Evolutionary conservation across 164 flowering plant genomes (phyloP).

Genomic region (Nymphaea thermarum): DNA sequence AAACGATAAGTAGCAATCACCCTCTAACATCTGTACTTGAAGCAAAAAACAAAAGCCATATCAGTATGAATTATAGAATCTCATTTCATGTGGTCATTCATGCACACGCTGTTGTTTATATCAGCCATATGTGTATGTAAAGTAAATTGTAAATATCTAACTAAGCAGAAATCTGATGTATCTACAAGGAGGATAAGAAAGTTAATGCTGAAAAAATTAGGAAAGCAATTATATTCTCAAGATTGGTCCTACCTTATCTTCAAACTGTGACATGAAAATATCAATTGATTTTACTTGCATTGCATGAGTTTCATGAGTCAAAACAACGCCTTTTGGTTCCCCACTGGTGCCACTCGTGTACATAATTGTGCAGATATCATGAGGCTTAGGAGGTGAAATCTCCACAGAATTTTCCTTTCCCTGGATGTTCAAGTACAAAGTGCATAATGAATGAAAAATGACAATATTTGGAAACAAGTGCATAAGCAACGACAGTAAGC

Average conservation of each 20-base stretch:
- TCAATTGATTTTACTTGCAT: constrained; percentile 47
- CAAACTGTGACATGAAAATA: constrained; percentile 73
- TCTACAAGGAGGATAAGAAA: too few species aligned
- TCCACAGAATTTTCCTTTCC: constrained; percentile 56
- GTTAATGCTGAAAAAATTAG: too few species aligned
- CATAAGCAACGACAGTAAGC: too few species aligned
- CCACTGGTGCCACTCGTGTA: constrained; percentile 99
- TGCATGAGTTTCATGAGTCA: constrained; percentile 69
- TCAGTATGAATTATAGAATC: too few species aligned
- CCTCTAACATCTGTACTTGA: constrained; percentile 61
- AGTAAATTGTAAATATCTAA: too few species aligned
- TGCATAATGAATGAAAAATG: too few species aligned
- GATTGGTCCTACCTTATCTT: constrained; percentile 61
- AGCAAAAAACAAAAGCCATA: neutral
- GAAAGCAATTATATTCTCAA: neutral
- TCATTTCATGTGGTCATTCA: too few species aligned
- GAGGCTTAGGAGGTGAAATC: constrained; percentile 41
- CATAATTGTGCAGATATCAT: constrained; percentile 70
- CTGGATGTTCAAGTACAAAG: constrained; percentile 18
- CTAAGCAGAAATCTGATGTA: too few species aligned
- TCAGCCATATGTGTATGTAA: too few species aligned
- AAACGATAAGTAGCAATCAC: constrained; percentile 89
- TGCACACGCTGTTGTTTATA: too few species aligned
- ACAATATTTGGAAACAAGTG: too few species aligned
- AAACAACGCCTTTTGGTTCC: constrained; percentile 83